phyloP scores from a whole-genome alignment of 2,329 filamentous ascomycete genomes.

The Colletotrichum tanaceti region DNA sequence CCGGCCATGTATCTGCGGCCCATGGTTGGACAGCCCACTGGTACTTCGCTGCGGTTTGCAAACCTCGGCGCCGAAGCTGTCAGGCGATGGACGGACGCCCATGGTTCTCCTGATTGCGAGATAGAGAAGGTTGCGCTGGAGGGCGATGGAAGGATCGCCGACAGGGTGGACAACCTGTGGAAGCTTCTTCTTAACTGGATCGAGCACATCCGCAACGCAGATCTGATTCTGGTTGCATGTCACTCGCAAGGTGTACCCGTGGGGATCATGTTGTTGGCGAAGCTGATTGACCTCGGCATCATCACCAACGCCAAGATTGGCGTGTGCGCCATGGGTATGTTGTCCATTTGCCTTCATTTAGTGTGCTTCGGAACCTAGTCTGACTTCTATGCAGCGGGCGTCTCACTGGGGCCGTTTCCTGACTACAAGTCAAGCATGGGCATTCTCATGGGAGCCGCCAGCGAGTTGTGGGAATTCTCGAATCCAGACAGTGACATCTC shows the following conservation, averaged over 20 bases:
- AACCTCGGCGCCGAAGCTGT: conserved; percentile 88
- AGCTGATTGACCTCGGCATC: conserved; percentile 90
- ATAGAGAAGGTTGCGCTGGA: conserved; percentile 96
- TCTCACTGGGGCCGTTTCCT: conserved; percentile 91
- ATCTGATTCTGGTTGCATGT: conserved; percentile 91
- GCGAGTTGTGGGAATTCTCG: conserved; percentile 94
- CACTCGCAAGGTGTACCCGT: conserved; percentile 98
- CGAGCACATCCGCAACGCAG: conserved; percentile 85
- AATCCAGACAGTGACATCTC: conserved; percentile 85
- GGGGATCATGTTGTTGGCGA: conserved; percentile 89
- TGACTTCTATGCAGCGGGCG: conserved; percentile 70
- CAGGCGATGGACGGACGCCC: conserved; percentile 80
- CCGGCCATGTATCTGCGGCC: conserved; percentile 88
- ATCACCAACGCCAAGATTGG: conserved; percentile 82
- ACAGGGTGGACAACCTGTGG: conserved; percentile 93
- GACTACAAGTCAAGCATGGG: conserved; percentile 90
- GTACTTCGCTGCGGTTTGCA: conserved; percentile 93
- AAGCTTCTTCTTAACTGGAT: conserved; percentile 95
- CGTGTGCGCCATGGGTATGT: conserved; percentile 79
- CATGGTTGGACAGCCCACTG: conserved; percentile 93
- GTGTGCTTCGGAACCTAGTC: background rate
- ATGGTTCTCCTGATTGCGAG: conserved; percentile 79
- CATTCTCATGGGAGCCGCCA: conserved; percentile 89
- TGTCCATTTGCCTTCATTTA: background rate
- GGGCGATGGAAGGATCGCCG: conserved; percentile 90